Percentiles rank a stretch among this genome's conserved stretches.
Conservation (phyloP, 2,329 filamentous ascomycete species). For the Botryotinia calthae region DNA sequence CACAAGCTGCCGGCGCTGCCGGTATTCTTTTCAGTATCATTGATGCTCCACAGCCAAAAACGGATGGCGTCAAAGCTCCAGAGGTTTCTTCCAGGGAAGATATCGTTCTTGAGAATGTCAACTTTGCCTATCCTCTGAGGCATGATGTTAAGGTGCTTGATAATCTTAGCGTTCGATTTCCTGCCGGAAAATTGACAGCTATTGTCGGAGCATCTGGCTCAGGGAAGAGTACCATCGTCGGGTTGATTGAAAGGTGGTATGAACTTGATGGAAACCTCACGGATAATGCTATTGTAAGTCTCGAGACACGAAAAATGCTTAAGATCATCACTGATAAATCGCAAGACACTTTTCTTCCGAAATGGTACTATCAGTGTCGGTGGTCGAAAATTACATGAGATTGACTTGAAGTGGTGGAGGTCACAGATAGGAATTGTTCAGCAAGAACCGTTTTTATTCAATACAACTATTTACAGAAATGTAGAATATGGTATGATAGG, state of each 20-base stretch:
- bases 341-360: slow-evolving; percentile 31
- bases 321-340: not conserved
- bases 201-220: slow-evolving; percentile 72
- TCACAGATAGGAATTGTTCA: slow-evolving; percentile 52
- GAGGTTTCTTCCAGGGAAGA: slow-evolving; percentile 51
- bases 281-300: slow-evolving; percentile 31
- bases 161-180: slow-evolving; percentile 55
- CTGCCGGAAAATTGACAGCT: slow-evolving; percentile 66
- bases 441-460: slow-evolving; percentile 54
- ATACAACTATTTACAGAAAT: slow-evolving; percentile 44
- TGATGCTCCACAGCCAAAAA: slow-evolving; percentile 41
- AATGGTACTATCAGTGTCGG: slow-evolving; percentile 29
- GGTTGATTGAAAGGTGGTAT: slow-evolving; percentile 71
- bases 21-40: slow-evolving; percentile 41
- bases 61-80: slow-evolving; percentile 46
- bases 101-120: slow-evolving; percentile 61
- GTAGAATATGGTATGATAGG: slow-evolving; percentile 30
- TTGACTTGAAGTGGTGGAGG: slow-evolving; percentile 40
- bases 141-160: slow-evolving; percentile 64
- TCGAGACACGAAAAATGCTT: not conserved
- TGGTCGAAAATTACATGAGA: slow-evolving; percentile 25
- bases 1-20: slow-evolving; percentile 41
- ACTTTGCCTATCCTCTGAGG: slow-evolving; percentile 70
- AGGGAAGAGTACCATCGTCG: slow-evolving; percentile 73
- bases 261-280: slow-evolving; percentile 47